Conservation (phyloP, 1,284 basidiomycete species). For the Neolentinus lepideus region DNA sequence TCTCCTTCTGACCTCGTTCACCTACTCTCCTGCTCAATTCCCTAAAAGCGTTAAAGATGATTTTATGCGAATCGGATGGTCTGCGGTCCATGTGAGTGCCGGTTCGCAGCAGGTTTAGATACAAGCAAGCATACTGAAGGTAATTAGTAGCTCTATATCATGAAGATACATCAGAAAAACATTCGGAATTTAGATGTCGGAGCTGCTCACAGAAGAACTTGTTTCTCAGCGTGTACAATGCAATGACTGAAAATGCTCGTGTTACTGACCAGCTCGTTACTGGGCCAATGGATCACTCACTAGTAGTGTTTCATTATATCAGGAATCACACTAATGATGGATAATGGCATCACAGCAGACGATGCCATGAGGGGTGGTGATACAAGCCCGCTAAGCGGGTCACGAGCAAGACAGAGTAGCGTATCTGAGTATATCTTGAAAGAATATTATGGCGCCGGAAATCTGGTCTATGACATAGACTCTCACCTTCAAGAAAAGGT, state of each 20-base stretch:
- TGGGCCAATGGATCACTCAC: neutral
- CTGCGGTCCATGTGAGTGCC: neutral
- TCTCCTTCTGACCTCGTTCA: slow-evolving; percentile 28
- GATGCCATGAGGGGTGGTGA: slow-evolving; percentile 46
- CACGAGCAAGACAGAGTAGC: slow-evolving; percentile 38
- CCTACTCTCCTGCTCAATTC: slow-evolving; percentile 46
- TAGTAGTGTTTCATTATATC: slow-evolving; percentile 54
- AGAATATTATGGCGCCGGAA: neutral
- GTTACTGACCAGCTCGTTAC: too few species aligned
- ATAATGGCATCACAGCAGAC: slow-evolving; percentile 45
- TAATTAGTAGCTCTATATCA: neutral
- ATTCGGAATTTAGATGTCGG: neutral
- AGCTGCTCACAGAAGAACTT: slow-evolving; percentile 24
- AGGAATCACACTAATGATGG: slow-evolving; percentile 35
- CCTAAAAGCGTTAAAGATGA: slow-evolving; percentile 44
- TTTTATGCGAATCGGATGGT: slow-evolving; percentile 41
- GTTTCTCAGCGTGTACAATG: slow-evolving; percentile 45
- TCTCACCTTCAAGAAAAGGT: slow-evolving; percentile 34
- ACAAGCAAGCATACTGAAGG: neutral
- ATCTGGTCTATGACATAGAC: neutral
- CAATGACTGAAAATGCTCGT: slow-evolving; percentile 22
- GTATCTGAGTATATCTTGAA: slow-evolving; percentile 44
- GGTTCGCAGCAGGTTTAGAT: neutral
- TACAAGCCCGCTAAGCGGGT: slow-evolving; percentile 42
- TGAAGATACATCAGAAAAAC: neutral